phyloP scores from a whole-genome alignment of 345 rosid genomes.

The Populus deltoides region DNA sequence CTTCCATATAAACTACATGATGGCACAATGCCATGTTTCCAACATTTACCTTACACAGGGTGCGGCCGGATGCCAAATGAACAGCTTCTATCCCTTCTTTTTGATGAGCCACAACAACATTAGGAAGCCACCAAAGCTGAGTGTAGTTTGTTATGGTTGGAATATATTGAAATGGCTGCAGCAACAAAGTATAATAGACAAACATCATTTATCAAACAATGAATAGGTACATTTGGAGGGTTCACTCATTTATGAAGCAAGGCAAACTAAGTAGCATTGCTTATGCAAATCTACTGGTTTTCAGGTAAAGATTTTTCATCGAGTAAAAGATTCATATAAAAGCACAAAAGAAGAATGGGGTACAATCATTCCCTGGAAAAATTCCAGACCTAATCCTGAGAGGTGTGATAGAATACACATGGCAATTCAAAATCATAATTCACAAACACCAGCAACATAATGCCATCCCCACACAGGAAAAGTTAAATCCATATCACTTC shows the following conservation, averaged over 20 bases:
- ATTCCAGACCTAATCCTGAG: neutral
- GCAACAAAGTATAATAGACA: slow-evolving; percentile 8
- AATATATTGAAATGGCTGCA: slow-evolving; percentile 65
- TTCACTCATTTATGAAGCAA: neutral
- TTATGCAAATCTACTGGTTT: neutral
- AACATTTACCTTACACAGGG: slow-evolving; percentile 77
- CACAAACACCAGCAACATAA: neutral
- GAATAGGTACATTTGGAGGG: neutral
- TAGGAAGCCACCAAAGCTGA: slow-evolving; percentile 97
- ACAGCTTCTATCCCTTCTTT: slow-evolving; percentile 97
- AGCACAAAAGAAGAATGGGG: neutral
- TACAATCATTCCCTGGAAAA: neutral
- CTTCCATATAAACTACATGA: slow-evolving; percentile 1
- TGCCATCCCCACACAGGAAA: neutral
- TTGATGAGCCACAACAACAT: slow-evolving; percentile 94
- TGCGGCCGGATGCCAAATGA: slow-evolving; percentile 93
- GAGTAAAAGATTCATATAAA: neutral
- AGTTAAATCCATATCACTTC: neutral
- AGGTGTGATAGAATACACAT: neutral
- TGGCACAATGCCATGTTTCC: neutral
- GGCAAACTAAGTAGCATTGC: neutral
- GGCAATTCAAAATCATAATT: neutral
- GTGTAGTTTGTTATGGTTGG: slow-evolving; percentile 96
- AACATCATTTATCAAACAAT: neutral
- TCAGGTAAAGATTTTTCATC: neutral